These are phyloP conservation scores for Trametes cingulata DNA, from an alignment of 768 basidiomycete genomes.

Conservation along the genomic window DNA sequence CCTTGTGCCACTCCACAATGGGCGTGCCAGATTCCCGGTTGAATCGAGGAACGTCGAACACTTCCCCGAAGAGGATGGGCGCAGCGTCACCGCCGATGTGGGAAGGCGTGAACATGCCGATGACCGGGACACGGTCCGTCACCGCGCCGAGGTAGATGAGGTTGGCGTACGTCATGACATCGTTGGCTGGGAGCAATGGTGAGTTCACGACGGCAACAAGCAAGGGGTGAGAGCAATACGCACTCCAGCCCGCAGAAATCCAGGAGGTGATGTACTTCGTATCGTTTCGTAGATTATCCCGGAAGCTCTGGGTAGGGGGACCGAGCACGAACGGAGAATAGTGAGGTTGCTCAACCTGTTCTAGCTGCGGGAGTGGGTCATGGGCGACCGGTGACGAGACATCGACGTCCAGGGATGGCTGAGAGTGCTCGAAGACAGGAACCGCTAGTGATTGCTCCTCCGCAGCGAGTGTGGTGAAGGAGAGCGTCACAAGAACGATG, in stretches of 20 bases:
- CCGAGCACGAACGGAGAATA: constrained; percentile 40
- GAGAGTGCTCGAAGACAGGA: background rate
- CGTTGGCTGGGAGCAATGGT: constrained; percentile 53
- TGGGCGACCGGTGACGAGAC: constrained; percentile 19
- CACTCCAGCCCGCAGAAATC: constrained; percentile 76
- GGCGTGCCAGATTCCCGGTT: constrained; percentile 36
- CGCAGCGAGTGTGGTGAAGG: background rate
- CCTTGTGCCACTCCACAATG: constrained; percentile 44
- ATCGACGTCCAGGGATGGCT: constrained; percentile 21
- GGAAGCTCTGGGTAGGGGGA: constrained; percentile 55
- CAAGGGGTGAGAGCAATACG: constrained; percentile 14
- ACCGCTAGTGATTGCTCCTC: background rate
- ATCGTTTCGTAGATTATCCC: constrained; percentile 65
- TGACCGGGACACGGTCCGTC: constrained; percentile 41
- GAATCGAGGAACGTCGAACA: constrained; percentile 44
- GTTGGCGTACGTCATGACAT: constrained; percentile 64
- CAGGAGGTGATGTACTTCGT: constrained; percentile 71
- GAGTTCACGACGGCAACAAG: background rate
- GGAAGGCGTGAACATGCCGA: constrained; percentile 43
- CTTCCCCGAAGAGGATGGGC: constrained; percentile 38
- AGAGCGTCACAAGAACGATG: background rate
- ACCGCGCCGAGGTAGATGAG: constrained; percentile 43
- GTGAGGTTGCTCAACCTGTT: constrained; percentile 1
- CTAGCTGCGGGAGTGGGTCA: constrained; percentile 4
- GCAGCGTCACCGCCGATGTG: constrained; percentile 39